phyloP scores from a whole-genome alignment of 2,329 filamentous ascomycete genomes.

The Teratosphaeria pseudoeucalypti region DNA sequence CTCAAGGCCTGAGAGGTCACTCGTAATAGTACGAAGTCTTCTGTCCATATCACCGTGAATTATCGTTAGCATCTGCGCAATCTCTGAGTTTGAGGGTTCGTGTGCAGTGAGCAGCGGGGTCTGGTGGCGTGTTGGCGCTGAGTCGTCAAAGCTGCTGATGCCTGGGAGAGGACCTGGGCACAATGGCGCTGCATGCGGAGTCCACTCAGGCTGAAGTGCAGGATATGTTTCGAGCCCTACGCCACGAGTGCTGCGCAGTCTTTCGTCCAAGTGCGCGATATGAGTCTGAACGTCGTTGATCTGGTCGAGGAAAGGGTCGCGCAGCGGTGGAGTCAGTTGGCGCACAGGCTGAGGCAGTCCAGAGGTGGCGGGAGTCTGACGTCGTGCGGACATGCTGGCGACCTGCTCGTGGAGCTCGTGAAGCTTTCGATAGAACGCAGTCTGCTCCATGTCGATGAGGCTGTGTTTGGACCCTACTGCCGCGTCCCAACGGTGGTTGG shows the following conservation, averaged over 20 bases:
- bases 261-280: not conserved
- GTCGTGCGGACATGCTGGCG: constrained; percentile 9
- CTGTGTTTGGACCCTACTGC: not conserved
- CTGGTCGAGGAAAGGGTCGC: constrained; percentile 2
- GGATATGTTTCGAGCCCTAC: not conserved
- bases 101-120: not conserved
- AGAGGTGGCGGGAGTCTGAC: not conserved
- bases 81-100: not conserved
- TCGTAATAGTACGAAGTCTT: not conserved
- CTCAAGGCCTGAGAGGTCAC: not conserved
- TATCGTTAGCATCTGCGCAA: not conserved
- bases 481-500: not conserved
- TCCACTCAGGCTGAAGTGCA: not conserved
- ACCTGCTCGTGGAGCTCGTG: constrained; percentile 14
- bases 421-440: constrained; percentile 16
- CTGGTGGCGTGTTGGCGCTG: not conserved
- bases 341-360: not conserved
- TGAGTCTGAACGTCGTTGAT: constrained; percentile 5
- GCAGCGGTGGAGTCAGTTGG: not conserved
- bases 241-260: not conserved
- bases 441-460: constrained; percentile 13
- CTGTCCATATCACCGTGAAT: not conserved
- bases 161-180: not conserved
- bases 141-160: not conserved
- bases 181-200: not conserved